Base-by-base conservation (phyloP, 129 eudicot species). In the Ambrosia trifida region DNA sequence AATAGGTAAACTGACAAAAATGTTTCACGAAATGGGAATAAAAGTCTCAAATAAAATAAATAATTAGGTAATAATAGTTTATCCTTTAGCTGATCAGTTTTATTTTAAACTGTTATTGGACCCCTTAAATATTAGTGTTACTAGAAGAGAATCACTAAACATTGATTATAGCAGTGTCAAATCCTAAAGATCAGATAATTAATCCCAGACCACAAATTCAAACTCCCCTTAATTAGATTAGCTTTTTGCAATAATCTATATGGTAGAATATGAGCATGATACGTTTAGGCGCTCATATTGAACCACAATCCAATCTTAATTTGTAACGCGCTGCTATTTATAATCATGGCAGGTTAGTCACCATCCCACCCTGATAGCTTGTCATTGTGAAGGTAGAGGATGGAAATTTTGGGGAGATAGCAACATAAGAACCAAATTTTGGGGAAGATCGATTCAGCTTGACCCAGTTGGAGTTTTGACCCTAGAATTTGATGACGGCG, bases 371-470 rank as follows among this genome's bases (percentile, higher is more conserved):
- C 59, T 83, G 41, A 79, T 83, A 19, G 87, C 87, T 38, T 83
- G 87, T 69, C 87, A 83, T 24, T 83, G 82, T 60, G 87, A 79
- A 67, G 87, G 87, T 38, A 79, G 79, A 67, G 87, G 87, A n/a
- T 83, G 87, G 87, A 83, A 79, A 74, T 83, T 83, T 65, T 79
- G 82, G 82, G 87, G 73, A 18, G 87, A 83, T 50, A 79, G 84
- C 66, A 83, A 83, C 68, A 62, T 83, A 31, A 79, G 70, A 72
- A 76, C 81, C n/a, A 83, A 76, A 67, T 83, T 83, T 79, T 83
- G 87, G 87, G 87, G 87, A 12, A 74, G 80, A 45, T 75, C 87
- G 13, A 85, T 85, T 72, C 90, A 85, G 74, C 81, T 85, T n/a
- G 85, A 85, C 64, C 90, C 87, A 3, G 81, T 85, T 64, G 90